phyloP scores from a whole-genome alignment of 441 rosid species.

The Gossypium davidsonii region DNA sequence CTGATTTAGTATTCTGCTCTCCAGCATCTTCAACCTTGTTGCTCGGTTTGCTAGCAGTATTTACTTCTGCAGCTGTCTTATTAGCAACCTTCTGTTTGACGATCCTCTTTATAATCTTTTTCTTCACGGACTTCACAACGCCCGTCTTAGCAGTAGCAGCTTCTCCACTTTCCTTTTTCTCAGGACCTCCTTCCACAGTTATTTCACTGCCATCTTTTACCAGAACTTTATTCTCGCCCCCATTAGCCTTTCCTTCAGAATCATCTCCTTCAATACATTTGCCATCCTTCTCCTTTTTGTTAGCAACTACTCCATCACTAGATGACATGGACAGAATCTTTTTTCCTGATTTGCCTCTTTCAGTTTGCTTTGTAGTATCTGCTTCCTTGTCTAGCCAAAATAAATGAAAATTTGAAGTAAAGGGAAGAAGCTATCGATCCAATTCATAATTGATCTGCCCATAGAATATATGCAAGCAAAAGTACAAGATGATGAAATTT shows the following conservation, averaged over 20 bases:
- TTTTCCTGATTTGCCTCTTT: constrained; percentile 33
- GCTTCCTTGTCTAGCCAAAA: constrained; percentile 33
- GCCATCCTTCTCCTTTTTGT: constrained; percentile 34
- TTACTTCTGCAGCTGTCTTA: constrained; percentile 40
- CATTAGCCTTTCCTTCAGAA: constrained; percentile 25
- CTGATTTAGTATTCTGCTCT: constrained; percentile 37
- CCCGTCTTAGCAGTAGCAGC: constrained; percentile 31
- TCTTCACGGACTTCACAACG: constrained; percentile 55
- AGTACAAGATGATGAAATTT: constrained; percentile 7
- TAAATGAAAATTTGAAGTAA: constrained; percentile 7
- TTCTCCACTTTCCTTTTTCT: constrained; percentile 38
- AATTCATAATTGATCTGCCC: constrained; percentile 2
- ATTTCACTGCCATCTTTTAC: constrained; percentile 30
- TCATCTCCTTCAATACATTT: constrained; percentile 31
- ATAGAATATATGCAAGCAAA: constrained; percentile 2
- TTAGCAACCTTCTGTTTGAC: constrained; percentile 52
- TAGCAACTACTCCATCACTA: constrained; percentile 20
- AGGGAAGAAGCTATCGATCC: not conserved
- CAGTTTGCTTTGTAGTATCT: constrained; percentile 36
- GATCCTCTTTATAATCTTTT: constrained; percentile 71
- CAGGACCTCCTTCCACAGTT: constrained; percentile 29
- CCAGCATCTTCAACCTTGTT: constrained; percentile 36
- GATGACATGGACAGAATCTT: constrained; percentile 32
- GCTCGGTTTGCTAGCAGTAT: constrained; percentile 33
- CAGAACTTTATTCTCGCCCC: constrained; percentile 27